phyloP scores from a whole-genome alignment of 2,329 filamentous ascomycete species.

The Teratosphaeriaceae sp. region DNA sequence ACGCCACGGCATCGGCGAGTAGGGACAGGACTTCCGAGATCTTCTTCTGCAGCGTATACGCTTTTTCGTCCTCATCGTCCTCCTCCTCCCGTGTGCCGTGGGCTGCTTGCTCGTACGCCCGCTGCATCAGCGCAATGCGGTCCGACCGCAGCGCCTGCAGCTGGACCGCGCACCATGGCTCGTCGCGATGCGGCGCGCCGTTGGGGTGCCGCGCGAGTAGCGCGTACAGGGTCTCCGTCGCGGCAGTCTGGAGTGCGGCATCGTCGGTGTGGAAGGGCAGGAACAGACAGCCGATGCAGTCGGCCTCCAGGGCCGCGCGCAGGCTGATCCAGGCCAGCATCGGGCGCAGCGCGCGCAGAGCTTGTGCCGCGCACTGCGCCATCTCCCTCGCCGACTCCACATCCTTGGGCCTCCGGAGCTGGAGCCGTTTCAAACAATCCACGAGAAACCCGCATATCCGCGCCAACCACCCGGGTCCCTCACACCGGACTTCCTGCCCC shows the following conservation, averaged over 20 bases:
- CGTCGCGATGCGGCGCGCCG: constrained; percentile 74
- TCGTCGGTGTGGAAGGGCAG: constrained; percentile 63
- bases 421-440: constrained; percentile 54
- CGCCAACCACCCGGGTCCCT: constrained; percentile 79
- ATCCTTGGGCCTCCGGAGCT: constrained; percentile 59
- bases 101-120: constrained; percentile 22
- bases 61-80: constrained; percentile 86
- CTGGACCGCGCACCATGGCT: constrained; percentile 24
- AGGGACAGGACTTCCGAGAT: constrained; percentile 89
- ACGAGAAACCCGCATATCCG: constrained; percentile 68
- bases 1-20: constrained; percentile 75
- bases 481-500: constrained; percentile 64
- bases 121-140: constrained; percentile 24
- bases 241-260: constrained; percentile 65
- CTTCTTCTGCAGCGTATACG: constrained; percentile 89
- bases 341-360: constrained; percentile 69
- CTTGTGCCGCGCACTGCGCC: constrained; percentile 60
- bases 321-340: constrained; percentile 84
- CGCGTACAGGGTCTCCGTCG: constrained; percentile 30
- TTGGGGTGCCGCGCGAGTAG: constrained; percentile 37
- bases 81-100: constrained; percentile 64
- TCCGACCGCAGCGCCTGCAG: constrained; percentile 23
- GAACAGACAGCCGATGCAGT: constrained; percentile 64
- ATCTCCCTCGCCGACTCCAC: constrained; percentile 49
- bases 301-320: constrained; percentile 66